Evolutionary conservation across 306 rosid species (phyloP), one percentile per base, ranked within the genome.

Genomic region (Oxytropis ochrocephala): DNA sequence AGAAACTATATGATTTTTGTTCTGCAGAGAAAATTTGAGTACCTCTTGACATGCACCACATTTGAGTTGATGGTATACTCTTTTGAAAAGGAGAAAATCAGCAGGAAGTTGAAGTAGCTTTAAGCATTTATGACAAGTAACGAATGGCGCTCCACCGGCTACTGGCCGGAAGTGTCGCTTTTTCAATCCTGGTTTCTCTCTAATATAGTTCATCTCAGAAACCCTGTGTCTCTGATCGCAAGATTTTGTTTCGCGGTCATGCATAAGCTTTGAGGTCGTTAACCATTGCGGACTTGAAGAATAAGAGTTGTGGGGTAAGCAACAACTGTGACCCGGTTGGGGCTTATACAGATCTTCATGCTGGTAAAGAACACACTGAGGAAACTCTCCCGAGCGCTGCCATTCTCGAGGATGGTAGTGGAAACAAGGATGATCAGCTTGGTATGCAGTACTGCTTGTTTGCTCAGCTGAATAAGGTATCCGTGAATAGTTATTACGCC

Each of bases 111-210:
- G 97, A 69, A 95, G 81, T 11, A 84, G 77, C 35, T 49, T 77
- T 19, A 46, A 81, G 87, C 99, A 95, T 36, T 82, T 82, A 58
- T 84, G 81, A 81, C 99, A 95, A 73, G 84, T 79, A 19, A 89
- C 42, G 19, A 95, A 76, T 24, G 99, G 99, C 27, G 99, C 91
- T 46, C 91, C 99, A 64, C 97, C 96, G 9, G 95, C 95, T 46
- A 91, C 77, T 1, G 99, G 99, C 63, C 89, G 79, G 77, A 85
- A 83, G 82, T 95, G 97, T 58, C 87, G 80, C 80, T 78, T 85
- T 10, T 64, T 78, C 67, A 73, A 38, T 64, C 14, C 80, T 4
- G 69, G 80, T 48, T 81, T 84, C 79, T 87, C 96, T 67, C 87
- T 74, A 47, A 11, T 57, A 68, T 77, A 68, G 68, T 51, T 85